A percentile compares a stretch with the other conserved stretches of the same genome.
These are phyloP conservation scores for Trypanosoma rangeli DNA, from an alignment of 208 protist genomes.

Conservation along the genomic window DNA sequence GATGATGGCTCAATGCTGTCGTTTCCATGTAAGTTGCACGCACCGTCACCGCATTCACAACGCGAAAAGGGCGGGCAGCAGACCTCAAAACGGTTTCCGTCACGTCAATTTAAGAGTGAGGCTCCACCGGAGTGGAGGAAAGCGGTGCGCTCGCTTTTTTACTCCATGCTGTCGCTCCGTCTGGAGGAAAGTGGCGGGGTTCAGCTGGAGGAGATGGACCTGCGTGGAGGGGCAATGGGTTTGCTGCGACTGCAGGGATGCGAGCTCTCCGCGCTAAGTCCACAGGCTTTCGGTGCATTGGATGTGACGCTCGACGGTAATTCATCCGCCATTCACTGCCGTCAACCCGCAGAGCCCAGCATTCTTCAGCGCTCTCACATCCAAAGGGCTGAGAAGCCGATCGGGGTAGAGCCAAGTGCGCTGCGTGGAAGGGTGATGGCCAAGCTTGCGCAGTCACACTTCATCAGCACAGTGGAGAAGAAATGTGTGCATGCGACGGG, in stretches of 20 bases:
- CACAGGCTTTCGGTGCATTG: conserved; percentile 40
- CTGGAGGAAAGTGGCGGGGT: conserved; percentile 23
- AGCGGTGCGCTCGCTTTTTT: conserved; percentile 33
- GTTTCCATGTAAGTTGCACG: neutral
- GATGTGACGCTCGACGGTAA: conserved; percentile 82
- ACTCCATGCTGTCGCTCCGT: conserved; percentile 44
- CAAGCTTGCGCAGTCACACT: neutral
- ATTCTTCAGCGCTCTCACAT: conserved; percentile 16
- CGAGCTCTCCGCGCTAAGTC: conserved; percentile 22
- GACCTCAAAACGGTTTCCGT: neutral
- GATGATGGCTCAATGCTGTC: neutral
- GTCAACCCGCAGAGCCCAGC: conserved; percentile 15
- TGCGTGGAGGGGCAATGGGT: conserved; percentile 1
- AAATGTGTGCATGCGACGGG: neutral
- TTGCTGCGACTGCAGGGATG: conserved; percentile 16
- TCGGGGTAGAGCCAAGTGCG: neutral
- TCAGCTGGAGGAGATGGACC: conserved; percentile 23
- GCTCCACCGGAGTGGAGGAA: conserved; percentile 19
- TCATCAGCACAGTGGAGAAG: neutral
- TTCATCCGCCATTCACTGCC: conserved; percentile 50
- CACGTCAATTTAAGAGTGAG: neutral
- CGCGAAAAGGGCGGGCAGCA: neutral
- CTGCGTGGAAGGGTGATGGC: conserved; percentile 9
- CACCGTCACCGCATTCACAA: neutral
- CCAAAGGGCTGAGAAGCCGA: neutral